Base-by-base conservation (phyloP, 495 filamentous ascomycete species). In the Oidiodendron maius region DNA sequence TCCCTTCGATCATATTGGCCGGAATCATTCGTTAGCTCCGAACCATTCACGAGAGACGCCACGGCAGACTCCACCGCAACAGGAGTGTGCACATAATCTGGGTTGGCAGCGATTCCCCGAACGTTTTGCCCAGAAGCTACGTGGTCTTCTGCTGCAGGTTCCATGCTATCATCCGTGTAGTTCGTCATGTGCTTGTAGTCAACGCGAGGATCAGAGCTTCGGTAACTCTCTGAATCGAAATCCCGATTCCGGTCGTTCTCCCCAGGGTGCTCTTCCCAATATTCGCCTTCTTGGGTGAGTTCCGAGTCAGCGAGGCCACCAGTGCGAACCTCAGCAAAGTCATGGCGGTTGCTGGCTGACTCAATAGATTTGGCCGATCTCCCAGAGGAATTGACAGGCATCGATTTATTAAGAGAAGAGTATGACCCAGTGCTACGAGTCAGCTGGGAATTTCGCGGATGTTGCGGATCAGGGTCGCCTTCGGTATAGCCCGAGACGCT, bases 41-140 rank as follows among this genome's bases (percentile, higher is more conserved):
- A 91, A 8, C 83, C 84, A 26, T 94, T 86, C 39, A 89, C 77
- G 8, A 96, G 71, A 6, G 89, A 94, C 10, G 90, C 91, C 26
- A 95, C 90, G 18, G 83, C 84, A 25, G 90, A 95, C 63, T 95
- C 89, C 3, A 91, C 83, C 5, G 74, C 84, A n/a, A 75, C 48
- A 3, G 82, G 83, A 4, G 74, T 77, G 41, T 86, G 81, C 2
- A 90, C 74, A 58, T 86, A 86, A 41, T 85, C 72, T 15, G 89
- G 84, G 52, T 89, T 94, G 15, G 82, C 77, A 25, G 75, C 84
- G 21, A 84, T 64, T 2, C 76, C 77, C 37, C 76, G 76, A 17
- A 95, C 79, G 40, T 83, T 76, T 51, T 86, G 84, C 16, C 79
- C 84, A 36, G 81, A 71, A 22, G 79, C 71, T 25, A 82, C 65